These are phyloP conservation scores for Arthroderma uncinatum DNA, from an alignment of 2,329 filamentous ascomycete species.

Conservation along the genomic window DNA sequence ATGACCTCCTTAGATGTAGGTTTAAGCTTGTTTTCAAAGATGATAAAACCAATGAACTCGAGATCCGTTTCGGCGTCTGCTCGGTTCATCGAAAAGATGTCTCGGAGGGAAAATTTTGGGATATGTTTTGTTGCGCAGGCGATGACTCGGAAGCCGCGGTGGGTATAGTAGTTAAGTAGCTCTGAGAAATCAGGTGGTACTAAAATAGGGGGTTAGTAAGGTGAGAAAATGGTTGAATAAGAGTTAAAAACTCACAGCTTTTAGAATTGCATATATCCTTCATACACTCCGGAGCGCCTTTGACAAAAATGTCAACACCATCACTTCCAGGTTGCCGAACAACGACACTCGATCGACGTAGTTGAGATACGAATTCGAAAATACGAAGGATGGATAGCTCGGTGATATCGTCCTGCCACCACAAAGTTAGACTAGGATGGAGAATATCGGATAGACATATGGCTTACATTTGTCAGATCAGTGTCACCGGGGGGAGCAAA, in stretches of 20 bases:
- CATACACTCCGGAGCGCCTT: slow-evolving; percentile 94
- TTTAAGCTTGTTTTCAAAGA: slow-evolving; percentile 98
- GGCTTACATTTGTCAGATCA: slow-evolving; percentile 15
- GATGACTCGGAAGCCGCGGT: slow-evolving; percentile 92
- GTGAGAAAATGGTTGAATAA: neutral
- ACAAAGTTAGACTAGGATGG: neutral
- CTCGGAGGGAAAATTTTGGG: slow-evolving; percentile 80
- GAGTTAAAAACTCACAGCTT: slow-evolving; percentile 49
- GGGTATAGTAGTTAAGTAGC: slow-evolving; percentile 78
- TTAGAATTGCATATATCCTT: slow-evolving; percentile 78
- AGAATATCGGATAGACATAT: neutral
- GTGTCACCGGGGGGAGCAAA: slow-evolving; percentile 41
- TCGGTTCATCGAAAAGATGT: slow-evolving; percentile 86
- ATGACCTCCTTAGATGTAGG: slow-evolving; percentile 71
- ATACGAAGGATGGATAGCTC: slow-evolving; percentile 84
- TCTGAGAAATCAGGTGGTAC: slow-evolving; percentile 86
- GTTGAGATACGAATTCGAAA: slow-evolving; percentile 90
- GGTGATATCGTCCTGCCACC: neutral
- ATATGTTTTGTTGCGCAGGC: slow-evolving; percentile 86
- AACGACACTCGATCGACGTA: slow-evolving; percentile 84
- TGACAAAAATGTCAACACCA: slow-evolving; percentile 82
- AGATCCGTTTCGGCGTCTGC: slow-evolving; percentile 72
- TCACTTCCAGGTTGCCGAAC: slow-evolving; percentile 77
- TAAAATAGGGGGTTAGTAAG: slow-evolving; percentile 24
- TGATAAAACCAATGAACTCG: slow-evolving; percentile 88